phyloP scores from a whole-genome alignment of 257 asterid genomes.

The Solanum ossicruentum region DNA sequence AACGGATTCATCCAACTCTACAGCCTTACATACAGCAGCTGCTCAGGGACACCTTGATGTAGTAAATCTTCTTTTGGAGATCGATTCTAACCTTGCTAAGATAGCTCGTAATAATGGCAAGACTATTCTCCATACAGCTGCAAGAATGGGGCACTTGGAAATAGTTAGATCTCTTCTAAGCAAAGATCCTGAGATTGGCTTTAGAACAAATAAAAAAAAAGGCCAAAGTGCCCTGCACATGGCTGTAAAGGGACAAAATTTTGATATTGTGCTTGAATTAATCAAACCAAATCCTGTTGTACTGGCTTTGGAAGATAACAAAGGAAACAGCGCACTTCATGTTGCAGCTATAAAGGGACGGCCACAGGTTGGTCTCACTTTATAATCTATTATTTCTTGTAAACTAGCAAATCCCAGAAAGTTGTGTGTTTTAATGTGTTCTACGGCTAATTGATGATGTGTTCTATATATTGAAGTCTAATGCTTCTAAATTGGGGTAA shows the following conservation, averaged over 20 bases:
- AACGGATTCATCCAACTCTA: conserved; percentile 68
- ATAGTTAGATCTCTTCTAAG: conserved; percentile 62
- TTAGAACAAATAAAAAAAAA: conserved; percentile 63
- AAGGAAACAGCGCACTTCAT: conserved; percentile 85
- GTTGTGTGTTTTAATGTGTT: neutral
- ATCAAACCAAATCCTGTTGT: conserved; percentile 72
- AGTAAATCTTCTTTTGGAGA: conserved; percentile 69
- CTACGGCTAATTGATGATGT: neutral
- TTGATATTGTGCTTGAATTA: conserved; percentile 67
- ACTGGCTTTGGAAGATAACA: conserved; percentile 59
- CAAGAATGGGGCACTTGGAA: conserved; percentile 94
- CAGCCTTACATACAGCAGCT: conserved; percentile 94
- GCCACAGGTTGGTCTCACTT: conserved; percentile 43
- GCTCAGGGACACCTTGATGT: conserved; percentile 77
- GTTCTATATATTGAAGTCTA: neutral
- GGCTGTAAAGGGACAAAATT: conserved; percentile 91
- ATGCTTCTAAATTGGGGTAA: neutral
- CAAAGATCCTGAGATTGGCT: conserved; percentile 63
- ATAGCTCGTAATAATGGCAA: conserved; percentile 89
- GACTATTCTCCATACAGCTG: conserved; percentile 86
- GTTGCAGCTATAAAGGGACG: conserved; percentile 81
- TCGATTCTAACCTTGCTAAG: conserved; percentile 69
- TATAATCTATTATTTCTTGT: neutral
- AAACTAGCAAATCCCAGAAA: neutral
- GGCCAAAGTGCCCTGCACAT: conserved; percentile 92